Base-by-base conservation (phyloP, 345 rosid species). In the Eucalyptus guilfoylei region DNA sequence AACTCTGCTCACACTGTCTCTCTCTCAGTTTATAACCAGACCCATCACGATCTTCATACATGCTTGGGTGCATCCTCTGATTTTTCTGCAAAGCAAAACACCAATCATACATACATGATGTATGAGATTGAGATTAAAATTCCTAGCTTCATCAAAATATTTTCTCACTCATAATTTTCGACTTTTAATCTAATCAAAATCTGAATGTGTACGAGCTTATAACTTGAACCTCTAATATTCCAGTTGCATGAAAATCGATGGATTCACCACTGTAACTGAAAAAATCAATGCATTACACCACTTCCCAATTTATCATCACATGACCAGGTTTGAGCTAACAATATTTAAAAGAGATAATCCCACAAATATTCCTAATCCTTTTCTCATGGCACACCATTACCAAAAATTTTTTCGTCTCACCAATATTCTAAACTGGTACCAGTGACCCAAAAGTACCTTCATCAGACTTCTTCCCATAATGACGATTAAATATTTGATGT, bases 11-110 rank as follows among this genome's bases (percentile, higher is more conserved):
- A 89, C 91, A 49, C 91, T 85, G 86, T 89, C 99, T 94, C 92
- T 95, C 96, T 91, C 99, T 93, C 87, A 96, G 91, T 87, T 96
- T 96, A 94, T 98, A 98, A 81, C 87, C 90, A 80, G 95, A 89
- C 88, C 95, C 97, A 90, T 81, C 80, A 23, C 92, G 92, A 92
- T 95, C 98, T 45, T 95, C 98, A 89, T 97, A 96, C 93, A 96
- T 86, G 87, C 90, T 92, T 11, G 99, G 99, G 90, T 94, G 99
- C 97, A 96, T 95, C 95, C 90, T 96, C 94, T 92, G 95, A 86
- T 92, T 86, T 92, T 93, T 95, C 98, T 96, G 93, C 89, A 91
- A 87, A 90, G 88, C 19, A 40, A 76, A 76, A 76, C 92, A 86
- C 87, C 87, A 50, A 86, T 34, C 54, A 19, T 21, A 32, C 45